Evolutionary conservation across 1,284 basidiomycete species (phyloP).

Genomic region (Cutaneotrichosporon spelunceum): DNA sequence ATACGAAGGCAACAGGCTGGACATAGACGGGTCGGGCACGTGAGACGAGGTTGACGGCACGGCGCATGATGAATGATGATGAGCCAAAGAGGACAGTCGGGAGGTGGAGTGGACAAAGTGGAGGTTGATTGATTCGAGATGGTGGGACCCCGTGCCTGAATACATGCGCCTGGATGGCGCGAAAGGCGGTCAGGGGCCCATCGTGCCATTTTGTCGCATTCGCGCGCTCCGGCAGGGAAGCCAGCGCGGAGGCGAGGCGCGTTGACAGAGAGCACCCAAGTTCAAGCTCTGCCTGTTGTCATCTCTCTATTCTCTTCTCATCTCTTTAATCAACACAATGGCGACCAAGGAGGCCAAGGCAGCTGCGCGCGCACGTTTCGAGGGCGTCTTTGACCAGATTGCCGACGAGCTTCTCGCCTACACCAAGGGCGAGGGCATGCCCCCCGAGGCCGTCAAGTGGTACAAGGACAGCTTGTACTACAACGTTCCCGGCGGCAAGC

Average conservation of each 20-base stretch:
- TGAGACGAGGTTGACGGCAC: neutral
- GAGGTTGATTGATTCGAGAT: neutral
- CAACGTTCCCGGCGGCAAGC: slow-evolving; percentile 94
- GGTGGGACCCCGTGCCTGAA: too few species aligned
- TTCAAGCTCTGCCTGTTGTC: too few species aligned
- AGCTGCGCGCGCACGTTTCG: slow-evolving; percentile 39
- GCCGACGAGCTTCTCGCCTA: slow-evolving; percentile 61
- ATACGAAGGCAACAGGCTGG: too few species aligned
- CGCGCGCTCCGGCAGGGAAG: too few species aligned
- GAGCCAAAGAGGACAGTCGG: neutral
- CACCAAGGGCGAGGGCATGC: slow-evolving; percentile 68
- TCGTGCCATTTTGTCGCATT: too few species aligned
- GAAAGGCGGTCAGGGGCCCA: too few species aligned
- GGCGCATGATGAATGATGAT: neutral
- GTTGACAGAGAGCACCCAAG: too few species aligned
- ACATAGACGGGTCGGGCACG: neutral
- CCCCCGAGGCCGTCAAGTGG: slow-evolving; percentile 77
- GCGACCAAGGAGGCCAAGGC: slow-evolving; percentile 43
- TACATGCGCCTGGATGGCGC: too few species aligned
- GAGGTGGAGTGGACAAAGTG: neutral
- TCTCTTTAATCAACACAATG: slow-evolving; percentile 4
- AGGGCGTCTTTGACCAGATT: slow-evolving; percentile 57
- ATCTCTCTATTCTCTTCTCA: neutral
- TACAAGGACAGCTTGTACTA: slow-evolving; percentile 78
- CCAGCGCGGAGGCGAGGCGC: too few species aligned